phyloP scores from a whole-genome alignment of 495 filamentous ascomycete genomes.

The Penicillium goetzii region DNA sequence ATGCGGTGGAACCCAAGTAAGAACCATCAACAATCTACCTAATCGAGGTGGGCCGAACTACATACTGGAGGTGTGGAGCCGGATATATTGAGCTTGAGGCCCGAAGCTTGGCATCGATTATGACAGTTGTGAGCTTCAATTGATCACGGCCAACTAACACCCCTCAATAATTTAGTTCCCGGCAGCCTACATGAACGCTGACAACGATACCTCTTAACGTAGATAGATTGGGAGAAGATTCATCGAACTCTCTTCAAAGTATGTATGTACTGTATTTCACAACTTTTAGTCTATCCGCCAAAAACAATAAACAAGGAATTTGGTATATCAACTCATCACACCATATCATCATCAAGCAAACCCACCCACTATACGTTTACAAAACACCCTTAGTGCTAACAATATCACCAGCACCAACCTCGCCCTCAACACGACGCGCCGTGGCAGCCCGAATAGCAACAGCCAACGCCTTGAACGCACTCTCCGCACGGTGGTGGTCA shows the following conservation, averaged over 20 bases:
- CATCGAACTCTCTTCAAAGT: background rate
- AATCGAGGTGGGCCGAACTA: background rate
- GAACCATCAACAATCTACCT: background rate
- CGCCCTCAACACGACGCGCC: constrained; percentile 66
- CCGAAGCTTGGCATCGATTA: background rate
- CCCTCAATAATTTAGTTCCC: too few relatives aligned
- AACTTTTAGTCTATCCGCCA: constrained; percentile 13
- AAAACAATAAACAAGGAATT: background rate
- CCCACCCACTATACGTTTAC: constrained; percentile 19
- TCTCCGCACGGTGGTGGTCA: constrained; percentile 96
- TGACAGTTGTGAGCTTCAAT: too few relatives aligned
- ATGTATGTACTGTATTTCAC: constrained; percentile 2
- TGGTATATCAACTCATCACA: constrained; percentile 16
- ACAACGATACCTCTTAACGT: background rate
- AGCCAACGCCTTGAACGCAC: constrained; percentile 95
- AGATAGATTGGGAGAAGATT: background rate
- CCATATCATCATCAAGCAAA: constrained; percentile 12
- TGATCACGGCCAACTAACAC: too few relatives aligned
- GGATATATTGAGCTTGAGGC: too few relatives aligned
- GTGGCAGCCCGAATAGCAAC: constrained; percentile 80
- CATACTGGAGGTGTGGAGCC: background rate
- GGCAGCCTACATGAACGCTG: too few relatives aligned
- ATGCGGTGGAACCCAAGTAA: background rate
- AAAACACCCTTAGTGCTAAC: constrained; percentile 93
- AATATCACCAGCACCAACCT: constrained; percentile 84